Conservation (phyloP, 2,329 filamentous ascomycete species). For the Xylaria sp. region DNA sequence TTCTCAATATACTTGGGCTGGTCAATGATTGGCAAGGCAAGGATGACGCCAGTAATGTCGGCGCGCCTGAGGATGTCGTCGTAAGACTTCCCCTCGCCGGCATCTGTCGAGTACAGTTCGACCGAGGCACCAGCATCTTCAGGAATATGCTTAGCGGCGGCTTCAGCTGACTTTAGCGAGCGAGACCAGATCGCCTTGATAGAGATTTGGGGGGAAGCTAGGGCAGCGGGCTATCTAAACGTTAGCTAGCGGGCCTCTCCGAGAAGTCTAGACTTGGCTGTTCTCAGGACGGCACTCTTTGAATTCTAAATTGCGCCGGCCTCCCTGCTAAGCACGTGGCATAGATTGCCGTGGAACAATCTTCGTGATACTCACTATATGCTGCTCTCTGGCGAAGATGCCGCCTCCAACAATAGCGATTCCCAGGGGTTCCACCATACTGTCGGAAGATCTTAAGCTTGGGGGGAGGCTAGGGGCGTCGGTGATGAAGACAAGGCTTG, state of each 20-base stretch:
- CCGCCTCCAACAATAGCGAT: slow-evolving; percentile 61
- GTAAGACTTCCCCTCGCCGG: slow-evolving; percentile 41
- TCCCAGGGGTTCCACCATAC: slow-evolving; percentile 43
- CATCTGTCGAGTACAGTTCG: slow-evolving; percentile 36
- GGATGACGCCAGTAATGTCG: slow-evolving; percentile 49
- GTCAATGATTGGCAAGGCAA: slow-evolving; percentile 58
- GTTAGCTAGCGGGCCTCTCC: slow-evolving; percentile 20
- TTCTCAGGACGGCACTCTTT: neutral
- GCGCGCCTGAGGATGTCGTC: slow-evolving; percentile 48
- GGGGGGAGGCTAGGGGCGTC: neutral
- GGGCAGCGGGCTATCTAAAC: slow-evolving; percentile 49
- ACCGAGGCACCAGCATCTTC: slow-evolving; percentile 24
- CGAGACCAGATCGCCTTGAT: slow-evolving; percentile 62
- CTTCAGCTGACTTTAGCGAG: slow-evolving; percentile 50
- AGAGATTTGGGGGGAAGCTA: slow-evolving; percentile 46
- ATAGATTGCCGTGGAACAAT: neutral
- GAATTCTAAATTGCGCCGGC: neutral
- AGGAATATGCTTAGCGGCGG: slow-evolving; percentile 39
- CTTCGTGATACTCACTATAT: slow-evolving; percentile 43
- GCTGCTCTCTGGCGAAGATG: slow-evolving; percentile 59
- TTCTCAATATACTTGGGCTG: slow-evolving; percentile 63
- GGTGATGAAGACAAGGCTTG: neutral
- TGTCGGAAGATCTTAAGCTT: neutral
- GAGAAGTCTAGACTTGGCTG: slow-evolving; percentile 1
- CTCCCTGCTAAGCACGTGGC: neutral